These are phyloP conservation scores for Hippophae tibetana DNA, from an alignment of 306 rosid species.

Conservation along the genomic window DNA sequence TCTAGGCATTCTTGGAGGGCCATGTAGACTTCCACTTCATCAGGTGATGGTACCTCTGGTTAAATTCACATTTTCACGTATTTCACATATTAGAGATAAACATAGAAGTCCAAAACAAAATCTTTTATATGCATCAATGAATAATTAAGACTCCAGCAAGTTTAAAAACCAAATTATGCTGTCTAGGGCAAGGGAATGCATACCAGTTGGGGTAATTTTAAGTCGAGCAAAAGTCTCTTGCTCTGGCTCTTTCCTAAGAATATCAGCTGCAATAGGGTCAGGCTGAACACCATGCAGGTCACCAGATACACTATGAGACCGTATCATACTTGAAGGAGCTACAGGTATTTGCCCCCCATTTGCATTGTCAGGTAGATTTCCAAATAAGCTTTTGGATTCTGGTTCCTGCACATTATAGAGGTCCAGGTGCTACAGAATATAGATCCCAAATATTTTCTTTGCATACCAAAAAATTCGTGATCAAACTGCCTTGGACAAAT, in stretches of 20 bases:
- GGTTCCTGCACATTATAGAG: conserved; percentile 40
- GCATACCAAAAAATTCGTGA: neutral
- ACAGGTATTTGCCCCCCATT: conserved; percentile 62
- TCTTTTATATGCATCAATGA: too few relatives aligned
- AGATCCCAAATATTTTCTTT: neutral
- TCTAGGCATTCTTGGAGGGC: conserved; percentile 94
- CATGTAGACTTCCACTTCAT: conserved; percentile 66
- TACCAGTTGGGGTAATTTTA: conserved; percentile 69
- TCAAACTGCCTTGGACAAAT: neutral
- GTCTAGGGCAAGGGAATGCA: conserved; percentile 13
- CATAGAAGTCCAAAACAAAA: neutral
- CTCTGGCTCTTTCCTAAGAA: conserved; percentile 96
- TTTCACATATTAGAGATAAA: neutral
- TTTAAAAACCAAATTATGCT: neutral
- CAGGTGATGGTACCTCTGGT: conserved; percentile 77
- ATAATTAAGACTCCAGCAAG: too few relatives aligned
- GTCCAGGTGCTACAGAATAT: too few relatives aligned
- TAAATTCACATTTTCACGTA: neutral
- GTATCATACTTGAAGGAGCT: conserved; percentile 72
- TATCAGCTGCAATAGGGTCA: conserved; percentile 96
- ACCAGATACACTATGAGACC: conserved; percentile 90
- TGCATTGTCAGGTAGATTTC: conserved; percentile 51
- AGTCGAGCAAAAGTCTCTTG: conserved; percentile 84
- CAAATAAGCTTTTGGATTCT: conserved; percentile 40
- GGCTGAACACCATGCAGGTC: conserved; percentile 96